phyloP scores from a whole-genome alignment of 371 early-diverging fungal genomes.

The Mucor mucedo region DNA sequence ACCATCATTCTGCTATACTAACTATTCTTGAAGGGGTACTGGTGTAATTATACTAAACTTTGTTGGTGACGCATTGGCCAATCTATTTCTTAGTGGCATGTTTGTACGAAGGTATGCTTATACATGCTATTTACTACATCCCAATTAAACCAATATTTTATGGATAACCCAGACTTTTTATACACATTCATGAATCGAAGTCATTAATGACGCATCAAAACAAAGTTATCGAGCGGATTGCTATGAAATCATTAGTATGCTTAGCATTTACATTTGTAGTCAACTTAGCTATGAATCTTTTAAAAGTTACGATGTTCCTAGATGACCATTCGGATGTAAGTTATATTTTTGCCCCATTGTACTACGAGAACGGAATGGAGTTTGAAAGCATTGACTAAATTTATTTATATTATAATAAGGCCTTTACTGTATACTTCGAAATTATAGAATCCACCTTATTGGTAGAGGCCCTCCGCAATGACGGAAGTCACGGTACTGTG shows the following conservation, averaged over 20 bases:
- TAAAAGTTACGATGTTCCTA: constrained; percentile 46
- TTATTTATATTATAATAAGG: constrained; percentile 23
- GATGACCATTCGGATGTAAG: constrained; percentile 49
- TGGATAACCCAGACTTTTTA: constrained; percentile 32
- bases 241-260: constrained; percentile 46
- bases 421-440: constrained; percentile 52
- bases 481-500: constrained; percentile 20
- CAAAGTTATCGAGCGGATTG: constrained; percentile 41
- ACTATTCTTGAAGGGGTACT: constrained; percentile 32
- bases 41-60: constrained; percentile 54
- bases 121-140: neutral
- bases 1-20: neutral
- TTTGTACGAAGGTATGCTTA: constrained; percentile 44
- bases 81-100: constrained; percentile 54
- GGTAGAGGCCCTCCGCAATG: constrained; percentile 54
- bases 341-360: neutral
- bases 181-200: constrained; percentile 38
- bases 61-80: constrained; percentile 49
- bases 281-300: constrained; percentile 53
- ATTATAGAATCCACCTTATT: constrained; percentile 51
- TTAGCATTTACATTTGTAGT: constrained; percentile 49
- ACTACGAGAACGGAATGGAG: neutral
- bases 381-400: neutral
- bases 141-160: neutral
- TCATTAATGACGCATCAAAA: constrained; percentile 39